Percentiles rank a stretch among this genome's conserved stretches.
These are phyloP conservation scores for Spatholobus suberectus DNA, from an alignment of 306 rosid genomes.

Conservation along the genomic window DNA sequence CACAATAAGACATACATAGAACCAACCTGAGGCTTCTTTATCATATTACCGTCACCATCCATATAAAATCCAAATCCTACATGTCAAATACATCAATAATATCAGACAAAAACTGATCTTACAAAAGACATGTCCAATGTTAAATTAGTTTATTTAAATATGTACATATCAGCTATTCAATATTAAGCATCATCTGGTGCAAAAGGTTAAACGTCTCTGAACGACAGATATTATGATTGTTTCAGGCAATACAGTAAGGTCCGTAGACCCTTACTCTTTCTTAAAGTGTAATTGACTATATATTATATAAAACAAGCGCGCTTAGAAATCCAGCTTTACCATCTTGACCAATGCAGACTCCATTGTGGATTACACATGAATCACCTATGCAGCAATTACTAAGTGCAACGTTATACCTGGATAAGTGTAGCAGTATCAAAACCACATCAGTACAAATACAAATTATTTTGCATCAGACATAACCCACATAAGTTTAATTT, in stretches of 20 bases:
- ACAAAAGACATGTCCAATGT: conserved; percentile 1
- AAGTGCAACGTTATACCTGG: conserved; percentile 79
- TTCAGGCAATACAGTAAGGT: conserved; percentile 21
- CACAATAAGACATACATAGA: neutral
- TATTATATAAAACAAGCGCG: conserved; percentile 26
- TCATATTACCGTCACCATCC: conserved; percentile 73
- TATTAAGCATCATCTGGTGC: neutral
- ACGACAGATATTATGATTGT: neutral
- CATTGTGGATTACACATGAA: conserved; percentile 80
- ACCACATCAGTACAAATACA: conserved; percentile 20
- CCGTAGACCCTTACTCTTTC: neutral
- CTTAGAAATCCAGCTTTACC: conserved; percentile 57
- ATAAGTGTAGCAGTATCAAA: conserved; percentile 33
- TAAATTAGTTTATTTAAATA: conserved; percentile 27
- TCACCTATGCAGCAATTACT: conserved; percentile 85
- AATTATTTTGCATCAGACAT: conserved; percentile 20
- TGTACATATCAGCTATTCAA: neutral
- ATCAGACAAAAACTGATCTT: conserved; percentile 9
- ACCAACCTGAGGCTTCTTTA: conserved; percentile 94
- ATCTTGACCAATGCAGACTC: conserved; percentile 96
- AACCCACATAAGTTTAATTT: conserved; percentile 1
- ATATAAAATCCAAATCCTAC: conserved; percentile 90
- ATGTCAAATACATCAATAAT: conserved; percentile 30
- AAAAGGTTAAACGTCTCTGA: neutral
- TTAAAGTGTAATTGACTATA: neutral